phyloP scores from a whole-genome alignment of 805 yeast genomes.

The Isabelozyma heimii region DNA sequence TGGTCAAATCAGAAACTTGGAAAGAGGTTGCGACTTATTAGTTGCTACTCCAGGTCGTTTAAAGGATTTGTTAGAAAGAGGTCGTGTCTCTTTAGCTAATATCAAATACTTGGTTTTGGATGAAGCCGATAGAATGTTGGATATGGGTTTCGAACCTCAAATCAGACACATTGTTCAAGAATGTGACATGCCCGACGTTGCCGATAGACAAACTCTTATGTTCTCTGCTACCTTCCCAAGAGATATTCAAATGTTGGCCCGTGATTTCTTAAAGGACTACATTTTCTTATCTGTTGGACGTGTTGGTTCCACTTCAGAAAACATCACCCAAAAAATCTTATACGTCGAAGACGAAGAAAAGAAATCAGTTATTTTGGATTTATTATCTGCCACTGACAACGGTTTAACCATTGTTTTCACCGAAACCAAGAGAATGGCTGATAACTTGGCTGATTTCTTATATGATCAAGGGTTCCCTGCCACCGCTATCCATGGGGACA shows the following conservation, averaged over 20 bases:
- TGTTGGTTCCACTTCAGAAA: constrained; percentile 98
- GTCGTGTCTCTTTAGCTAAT: constrained; percentile 82
- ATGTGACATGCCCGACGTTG: constrained; percentile 94
- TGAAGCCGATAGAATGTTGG: constrained; percentile 99
- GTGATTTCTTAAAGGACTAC: constrained; percentile 94
- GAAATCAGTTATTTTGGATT: constrained; percentile 83
- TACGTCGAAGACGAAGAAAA: constrained; percentile 95
- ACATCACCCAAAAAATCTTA: constrained; percentile 90
- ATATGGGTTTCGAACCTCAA: constrained; percentile 99
- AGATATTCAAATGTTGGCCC: constrained; percentile 95
- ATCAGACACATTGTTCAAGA: constrained; percentile 97
- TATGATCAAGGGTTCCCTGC: constrained; percentile 90
- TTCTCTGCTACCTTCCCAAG: constrained; percentile 99
- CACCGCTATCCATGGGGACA: constrained; percentile 98
- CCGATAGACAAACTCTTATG: constrained; percentile 94
- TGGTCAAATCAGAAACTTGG: constrained; percentile 81
- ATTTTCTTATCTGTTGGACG: constrained; percentile 96
- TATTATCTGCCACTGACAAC: constrained; percentile 68
- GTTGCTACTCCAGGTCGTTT: constrained; percentile 99
- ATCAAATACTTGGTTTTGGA: constrained; percentile 93
- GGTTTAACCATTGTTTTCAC: constrained; percentile 94
- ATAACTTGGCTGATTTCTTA: constrained; percentile 87
- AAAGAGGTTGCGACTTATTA: constrained; percentile 90
- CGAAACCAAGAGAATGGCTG: constrained; percentile 99
- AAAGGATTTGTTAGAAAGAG: constrained; percentile 93